Evolutionary conservation across 768 basidiomycete species (phyloP).

Genomic region (Rhodotorula babjevae): DNA sequence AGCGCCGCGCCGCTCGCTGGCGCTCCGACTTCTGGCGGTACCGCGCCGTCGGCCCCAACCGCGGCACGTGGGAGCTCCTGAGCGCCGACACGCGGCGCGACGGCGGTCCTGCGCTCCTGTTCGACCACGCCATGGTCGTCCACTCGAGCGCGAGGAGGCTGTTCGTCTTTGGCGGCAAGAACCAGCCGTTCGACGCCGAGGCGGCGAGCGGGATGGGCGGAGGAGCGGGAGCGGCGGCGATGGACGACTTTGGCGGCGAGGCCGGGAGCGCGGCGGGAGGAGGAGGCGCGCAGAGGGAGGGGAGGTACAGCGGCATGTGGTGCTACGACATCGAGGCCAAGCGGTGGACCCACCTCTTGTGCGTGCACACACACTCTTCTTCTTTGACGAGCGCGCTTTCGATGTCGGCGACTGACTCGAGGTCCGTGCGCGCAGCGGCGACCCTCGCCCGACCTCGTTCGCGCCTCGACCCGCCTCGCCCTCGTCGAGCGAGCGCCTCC

Average conservation of each 20-base stretch:
- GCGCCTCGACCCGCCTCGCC: background rate
- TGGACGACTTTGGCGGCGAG: background rate
- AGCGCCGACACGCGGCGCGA: constrained; percentile 28
- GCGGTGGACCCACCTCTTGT: constrained; percentile 31
- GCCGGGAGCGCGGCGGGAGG: background rate
- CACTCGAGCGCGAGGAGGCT: constrained; percentile 8
- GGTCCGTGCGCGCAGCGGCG: constrained; percentile 14
- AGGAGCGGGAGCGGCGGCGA: no score
- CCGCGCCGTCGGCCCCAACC: constrained; percentile 19
- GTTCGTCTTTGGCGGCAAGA: constrained; percentile 40
- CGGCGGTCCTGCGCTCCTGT: constrained; percentile 34
- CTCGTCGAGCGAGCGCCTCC: constrained; percentile 21
- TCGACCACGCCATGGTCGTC: constrained; percentile 34
- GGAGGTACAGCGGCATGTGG: constrained; percentile 28
- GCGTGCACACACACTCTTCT: no score
- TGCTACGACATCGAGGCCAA: constrained; percentile 9
- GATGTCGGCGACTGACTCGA: no score
- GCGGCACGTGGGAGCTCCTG: constrained; percentile 35
- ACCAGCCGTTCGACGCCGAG: constrained; percentile 7
- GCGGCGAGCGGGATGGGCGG: background rate
- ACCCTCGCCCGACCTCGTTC: constrained; percentile 6
- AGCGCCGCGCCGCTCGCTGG: background rate
- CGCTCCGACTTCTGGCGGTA: constrained; percentile 34
- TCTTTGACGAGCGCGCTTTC: no score
- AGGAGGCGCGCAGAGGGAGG: background rate